phyloP scores from a whole-genome alignment of 805 yeast genomes.

The Komagataella ulmi region DNA sequence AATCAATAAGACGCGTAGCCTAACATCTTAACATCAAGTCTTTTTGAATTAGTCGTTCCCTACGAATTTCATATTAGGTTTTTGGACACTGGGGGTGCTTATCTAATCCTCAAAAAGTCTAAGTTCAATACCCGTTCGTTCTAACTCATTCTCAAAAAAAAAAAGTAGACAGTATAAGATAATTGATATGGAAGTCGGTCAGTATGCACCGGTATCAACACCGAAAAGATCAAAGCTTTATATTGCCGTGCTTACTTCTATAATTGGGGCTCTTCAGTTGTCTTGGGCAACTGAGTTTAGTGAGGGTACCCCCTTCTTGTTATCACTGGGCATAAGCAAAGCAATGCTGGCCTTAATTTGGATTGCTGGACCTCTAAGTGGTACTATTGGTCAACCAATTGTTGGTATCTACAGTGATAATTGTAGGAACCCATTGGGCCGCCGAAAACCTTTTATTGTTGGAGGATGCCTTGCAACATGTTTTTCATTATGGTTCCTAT shows the following conservation, averaged over 20 bases:
- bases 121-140: background rate
- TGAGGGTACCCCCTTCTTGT: constrained; percentile 46
- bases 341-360: constrained; percentile 42
- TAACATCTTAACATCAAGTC: background rate
- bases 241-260: constrained; percentile 29
- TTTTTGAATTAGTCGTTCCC: background rate
- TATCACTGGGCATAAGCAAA: constrained; percentile 51
- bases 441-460: constrained; percentile 43
- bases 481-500: constrained; percentile 27
- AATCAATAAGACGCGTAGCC: background rate
- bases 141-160: background rate
- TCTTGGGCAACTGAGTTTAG: constrained; percentile 59
- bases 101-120: background rate
- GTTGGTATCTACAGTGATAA: constrained; percentile 47
- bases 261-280: constrained; percentile 45
- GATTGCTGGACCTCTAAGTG: constrained; percentile 58
- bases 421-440: constrained; percentile 28
- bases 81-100: background rate
- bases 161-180: background rate
- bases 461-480: constrained; percentile 38
- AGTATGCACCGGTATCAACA: constrained; percentile 9
- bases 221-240: constrained; percentile 31
- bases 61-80: no score
- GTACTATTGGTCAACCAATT: constrained; percentile 50
- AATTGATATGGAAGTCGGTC: background rate